Evolutionary conservation across 2,329 filamentous ascomycete genomes (phyloP).

Genomic region (Calonectria fujianensis): DNA sequence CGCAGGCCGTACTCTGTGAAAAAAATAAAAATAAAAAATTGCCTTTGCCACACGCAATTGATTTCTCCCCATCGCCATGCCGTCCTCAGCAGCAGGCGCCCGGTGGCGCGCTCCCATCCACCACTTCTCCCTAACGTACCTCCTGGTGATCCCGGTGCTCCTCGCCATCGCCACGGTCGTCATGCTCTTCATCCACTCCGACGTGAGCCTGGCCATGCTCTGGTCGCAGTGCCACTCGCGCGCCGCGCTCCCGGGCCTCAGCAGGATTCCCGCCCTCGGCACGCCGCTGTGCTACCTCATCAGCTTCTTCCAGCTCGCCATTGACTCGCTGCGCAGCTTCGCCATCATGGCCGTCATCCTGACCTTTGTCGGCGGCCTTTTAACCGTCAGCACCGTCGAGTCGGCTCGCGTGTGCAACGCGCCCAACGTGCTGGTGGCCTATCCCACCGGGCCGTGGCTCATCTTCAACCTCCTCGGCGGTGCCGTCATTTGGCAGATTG

Average conservation of each 20-base stretch:
- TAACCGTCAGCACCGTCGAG: slow-evolving; percentile 71
- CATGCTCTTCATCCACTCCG: slow-evolving; percentile 67
- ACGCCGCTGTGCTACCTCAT: slow-evolving; percentile 70
- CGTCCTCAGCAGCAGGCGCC: slow-evolving; percentile 25
- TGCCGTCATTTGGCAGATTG: slow-evolving; percentile 71
- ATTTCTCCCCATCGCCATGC: slow-evolving; percentile 35
- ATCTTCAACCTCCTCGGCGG: slow-evolving; percentile 70
- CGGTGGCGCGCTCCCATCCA: slow-evolving; percentile 68
- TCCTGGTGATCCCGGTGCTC: slow-evolving; percentile 69
- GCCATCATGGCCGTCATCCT: slow-evolving; percentile 66
- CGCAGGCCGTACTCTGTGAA: neutral
- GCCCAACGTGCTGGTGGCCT: slow-evolving; percentile 60
- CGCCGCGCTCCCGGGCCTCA: slow-evolving; percentile 66
- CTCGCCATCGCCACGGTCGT: slow-evolving; percentile 65
- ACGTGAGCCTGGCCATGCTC: slow-evolving; percentile 71
- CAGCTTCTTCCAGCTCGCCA: slow-evolving; percentile 68
- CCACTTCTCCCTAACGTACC: slow-evolving; percentile 70
- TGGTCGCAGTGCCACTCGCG: slow-evolving; percentile 73
- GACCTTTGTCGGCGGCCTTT: slow-evolving; percentile 66
- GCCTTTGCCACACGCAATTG: neutral
- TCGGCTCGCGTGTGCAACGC: slow-evolving; percentile 66
- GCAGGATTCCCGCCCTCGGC: slow-evolving; percentile 66
- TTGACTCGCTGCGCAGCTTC: slow-evolving; percentile 63
- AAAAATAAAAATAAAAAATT: too few species aligned
- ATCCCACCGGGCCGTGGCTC: slow-evolving; percentile 66